Conservation (phyloP, 192 early-diverging fungal genomes). For the Backusella tuberculispora region DNA sequence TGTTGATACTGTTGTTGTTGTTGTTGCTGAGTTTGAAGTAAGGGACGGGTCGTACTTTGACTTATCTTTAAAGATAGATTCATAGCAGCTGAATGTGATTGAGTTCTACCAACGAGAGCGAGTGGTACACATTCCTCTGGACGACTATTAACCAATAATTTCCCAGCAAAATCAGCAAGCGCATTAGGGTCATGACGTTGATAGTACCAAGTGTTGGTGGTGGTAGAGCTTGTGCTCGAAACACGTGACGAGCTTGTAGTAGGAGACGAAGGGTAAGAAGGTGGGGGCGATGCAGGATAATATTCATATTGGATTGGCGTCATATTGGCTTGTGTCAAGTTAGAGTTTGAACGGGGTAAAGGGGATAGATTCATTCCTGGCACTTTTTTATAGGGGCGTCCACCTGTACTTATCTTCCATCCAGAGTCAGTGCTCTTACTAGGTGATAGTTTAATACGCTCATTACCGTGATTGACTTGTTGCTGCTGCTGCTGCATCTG, state of each 20-base stretch:
- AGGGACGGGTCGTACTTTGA: not conserved
- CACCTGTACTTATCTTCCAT: constrained; percentile 7
- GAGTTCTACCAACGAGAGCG: constrained; percentile 5
- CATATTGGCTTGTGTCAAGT: constrained; percentile 5
- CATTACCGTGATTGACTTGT: not conserved
- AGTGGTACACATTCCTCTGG: not conserved
- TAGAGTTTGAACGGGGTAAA: constrained; percentile 28
- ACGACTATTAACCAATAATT: constrained; percentile 43
- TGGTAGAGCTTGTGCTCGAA: constrained; percentile 14
- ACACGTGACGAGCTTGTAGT: constrained; percentile 46
- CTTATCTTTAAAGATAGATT: not conserved
- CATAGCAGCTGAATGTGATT: constrained; percentile 23
- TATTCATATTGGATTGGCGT: constrained; percentile 26
- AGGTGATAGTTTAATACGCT: not conserved
- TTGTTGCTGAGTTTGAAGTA: not conserved
- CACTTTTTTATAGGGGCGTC: constrained; percentile 22
- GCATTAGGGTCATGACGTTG: constrained; percentile 40
- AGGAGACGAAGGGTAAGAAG: constrained; percentile 43
- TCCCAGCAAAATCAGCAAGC: constrained; percentile 5
- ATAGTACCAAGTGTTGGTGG: constrained; percentile 38
- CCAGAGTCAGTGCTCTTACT: constrained; percentile 14
- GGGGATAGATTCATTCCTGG: constrained; percentile 42
- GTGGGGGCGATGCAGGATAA: constrained; percentile 54
- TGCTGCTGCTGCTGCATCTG: constrained; percentile 17
- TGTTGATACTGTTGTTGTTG: not conserved